A percentile compares a stretch with the other conserved stretches of the same genome.
Evolutionary conservation across 768 basidiomycete species (phyloP).

Genomic region (Leucocoprinus birnbaumii): DNA sequence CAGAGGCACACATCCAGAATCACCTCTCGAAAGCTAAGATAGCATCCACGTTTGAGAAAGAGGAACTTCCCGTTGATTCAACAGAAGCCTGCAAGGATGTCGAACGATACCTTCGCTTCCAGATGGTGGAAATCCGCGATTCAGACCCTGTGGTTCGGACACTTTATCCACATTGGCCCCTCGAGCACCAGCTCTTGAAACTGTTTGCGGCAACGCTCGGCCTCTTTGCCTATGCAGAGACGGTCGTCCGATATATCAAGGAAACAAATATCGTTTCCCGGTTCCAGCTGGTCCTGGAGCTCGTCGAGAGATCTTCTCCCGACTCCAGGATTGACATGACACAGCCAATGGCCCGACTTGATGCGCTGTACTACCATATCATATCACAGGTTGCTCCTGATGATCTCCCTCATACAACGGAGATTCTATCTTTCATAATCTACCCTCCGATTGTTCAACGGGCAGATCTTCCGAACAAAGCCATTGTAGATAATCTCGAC

Average conservation of each 20-base stretch:
- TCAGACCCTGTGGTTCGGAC: background rate
- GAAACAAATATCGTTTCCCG: background rate
- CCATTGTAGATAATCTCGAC: background rate
- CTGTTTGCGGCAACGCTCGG: background rate
- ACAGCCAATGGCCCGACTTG: constrained; percentile 11
- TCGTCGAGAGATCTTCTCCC: background rate
- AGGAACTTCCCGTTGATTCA: background rate
- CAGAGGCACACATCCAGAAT: background rate
- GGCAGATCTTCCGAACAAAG: too few species aligned
- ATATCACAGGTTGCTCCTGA: background rate
- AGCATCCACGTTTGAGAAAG: background rate
- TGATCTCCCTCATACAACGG: background rate
- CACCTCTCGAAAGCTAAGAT: background rate
- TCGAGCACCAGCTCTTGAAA: background rate
- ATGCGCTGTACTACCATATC: constrained; percentile 8
- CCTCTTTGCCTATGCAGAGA: background rate
- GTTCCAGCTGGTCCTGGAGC: background rate
- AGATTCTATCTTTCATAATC: background rate
- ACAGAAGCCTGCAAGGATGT: too few species aligned
- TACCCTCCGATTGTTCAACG: too few species aligned
- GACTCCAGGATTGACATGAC: background rate
- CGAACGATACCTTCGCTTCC: too few species aligned
- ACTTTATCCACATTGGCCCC: background rate
- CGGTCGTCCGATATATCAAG: background rate
- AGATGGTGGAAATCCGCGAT: background rate